phyloP scores from a whole-genome alignment of 2,329 filamentous ascomycete genomes.

The Akanthomyces dipterigenus region DNA sequence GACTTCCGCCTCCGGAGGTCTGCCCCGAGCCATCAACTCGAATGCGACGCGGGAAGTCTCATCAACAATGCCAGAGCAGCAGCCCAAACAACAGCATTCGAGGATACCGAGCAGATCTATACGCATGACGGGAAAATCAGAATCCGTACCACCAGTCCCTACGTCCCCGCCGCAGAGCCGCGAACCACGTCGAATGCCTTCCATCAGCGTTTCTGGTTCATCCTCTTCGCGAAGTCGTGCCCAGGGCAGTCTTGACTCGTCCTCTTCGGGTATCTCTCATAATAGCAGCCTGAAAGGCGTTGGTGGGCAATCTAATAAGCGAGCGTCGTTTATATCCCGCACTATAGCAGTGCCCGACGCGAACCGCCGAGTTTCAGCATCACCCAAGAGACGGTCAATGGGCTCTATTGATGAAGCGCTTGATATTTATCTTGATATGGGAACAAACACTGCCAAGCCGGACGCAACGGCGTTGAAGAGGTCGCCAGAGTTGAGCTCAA shows the following conservation, averaged over 20 bases:
- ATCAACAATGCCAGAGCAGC: not conserved
- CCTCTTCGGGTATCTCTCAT: constrained; percentile 28
- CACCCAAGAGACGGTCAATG: constrained; percentile 1
- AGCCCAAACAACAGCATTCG: not conserved
- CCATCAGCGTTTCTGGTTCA: constrained; percentile 27
- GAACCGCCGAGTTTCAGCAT: not conserved
- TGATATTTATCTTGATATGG: constrained; percentile 19
- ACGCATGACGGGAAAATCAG: not conserved
- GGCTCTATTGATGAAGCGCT: constrained; percentile 5
- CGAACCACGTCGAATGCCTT: constrained; percentile 37
- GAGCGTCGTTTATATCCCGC: constrained; percentile 42
- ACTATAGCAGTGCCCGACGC: constrained; percentile 28
- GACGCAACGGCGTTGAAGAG: constrained; percentile 37
- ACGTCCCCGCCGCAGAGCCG: constrained; percentile 21
- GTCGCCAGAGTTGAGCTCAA: constrained; percentile 33
- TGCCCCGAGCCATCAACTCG: not conserved
- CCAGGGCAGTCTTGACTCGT: constrained; percentile 27
- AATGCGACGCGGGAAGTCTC: not conserved
- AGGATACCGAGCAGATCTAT: constrained; percentile 4
- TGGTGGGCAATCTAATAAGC: constrained; percentile 39
- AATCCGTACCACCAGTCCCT: not conserved
- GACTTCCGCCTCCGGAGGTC: not conserved
- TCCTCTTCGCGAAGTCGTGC: constrained; percentile 27
- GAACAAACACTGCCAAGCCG: constrained; percentile 31
- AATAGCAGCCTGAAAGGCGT: constrained; percentile 26